Conservation (phyloP, 768 basidiomycete genomes). For the Suillus sp. region DNA sequence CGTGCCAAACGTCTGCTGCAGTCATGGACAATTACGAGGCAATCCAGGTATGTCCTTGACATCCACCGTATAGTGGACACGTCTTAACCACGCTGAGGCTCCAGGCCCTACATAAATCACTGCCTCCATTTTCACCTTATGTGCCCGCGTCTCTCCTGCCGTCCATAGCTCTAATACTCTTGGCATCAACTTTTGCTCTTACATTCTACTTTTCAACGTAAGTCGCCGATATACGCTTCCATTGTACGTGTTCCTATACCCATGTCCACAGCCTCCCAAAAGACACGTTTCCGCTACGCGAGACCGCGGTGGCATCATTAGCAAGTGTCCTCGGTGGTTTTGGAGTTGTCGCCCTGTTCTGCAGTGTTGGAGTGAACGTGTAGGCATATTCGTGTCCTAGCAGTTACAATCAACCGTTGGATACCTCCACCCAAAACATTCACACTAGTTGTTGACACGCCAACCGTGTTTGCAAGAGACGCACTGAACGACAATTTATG, state of each 20-base stretch:
- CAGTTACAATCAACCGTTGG: background rate
- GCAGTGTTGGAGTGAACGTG: conserved; percentile 81
- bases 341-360: conserved; percentile 89
- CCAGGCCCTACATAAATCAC: conserved; percentile 64
- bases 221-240: conserved; percentile 29
- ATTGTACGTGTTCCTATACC: conserved; percentile 3
- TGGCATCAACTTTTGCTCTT: conserved; percentile 77
- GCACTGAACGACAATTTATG: conserved; percentile 48
- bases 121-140: conserved; percentile 72
- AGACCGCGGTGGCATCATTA: conserved; percentile 66
- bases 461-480: conserved; percentile 76
- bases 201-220: conserved; percentile 91
- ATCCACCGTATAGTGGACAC: background rate
- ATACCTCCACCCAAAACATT: background rate
- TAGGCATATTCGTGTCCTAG: conserved; percentile 35
- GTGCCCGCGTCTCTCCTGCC: conserved; percentile 71
- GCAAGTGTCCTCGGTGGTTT: conserved; percentile 85
- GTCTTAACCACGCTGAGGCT: conserved; percentile 15
- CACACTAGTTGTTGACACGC: conserved; percentile 71
- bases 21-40: conserved; percentile 59
- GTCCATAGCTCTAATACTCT: conserved; percentile 70
- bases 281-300: conserved; percentile 62
- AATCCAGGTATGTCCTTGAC: conserved; percentile 47
- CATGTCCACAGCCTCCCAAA: conserved; percentile 67
- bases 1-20: conserved; percentile 18